Percentiles rank a stretch among this genome's conserved stretches.
Evolutionary conservation across 371 early-diverging fungal species (phyloP).

Genomic region (Dinochytrium kinnereticum): DNA sequence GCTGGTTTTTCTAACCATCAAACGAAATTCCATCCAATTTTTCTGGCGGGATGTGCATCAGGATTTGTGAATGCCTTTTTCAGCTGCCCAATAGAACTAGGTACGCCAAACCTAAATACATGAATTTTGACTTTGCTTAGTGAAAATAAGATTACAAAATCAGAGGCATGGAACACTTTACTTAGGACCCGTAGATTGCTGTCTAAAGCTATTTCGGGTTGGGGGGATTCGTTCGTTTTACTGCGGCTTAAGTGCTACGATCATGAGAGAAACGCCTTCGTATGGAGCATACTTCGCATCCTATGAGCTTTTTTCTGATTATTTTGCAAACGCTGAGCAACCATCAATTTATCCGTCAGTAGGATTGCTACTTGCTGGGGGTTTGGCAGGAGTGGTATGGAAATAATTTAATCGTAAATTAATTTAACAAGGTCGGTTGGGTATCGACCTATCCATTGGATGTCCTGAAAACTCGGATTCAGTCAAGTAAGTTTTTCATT

Average conservation of each 20-base stretch:
- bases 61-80: slow-evolving; percentile 49
- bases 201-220: slow-evolving; percentile 56
- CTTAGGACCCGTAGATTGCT: slow-evolving; percentile 57
- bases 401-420: neutral
- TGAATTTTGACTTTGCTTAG: neutral
- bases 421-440: slow-evolving; percentile 64
- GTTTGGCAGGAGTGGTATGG: slow-evolving; percentile 68
- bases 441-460: slow-evolving; percentile 77
- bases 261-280: slow-evolving; percentile 70
- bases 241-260: slow-evolving; percentile 67
- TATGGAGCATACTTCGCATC: slow-evolving; percentile 81
- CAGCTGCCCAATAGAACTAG: slow-evolving; percentile 53
- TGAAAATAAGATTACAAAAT: slow-evolving; percentile 53
- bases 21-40: slow-evolving; percentile 37
- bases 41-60: slow-evolving; percentile 46
- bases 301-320: slow-evolving; percentile 61
- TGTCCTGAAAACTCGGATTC: slow-evolving; percentile 81
- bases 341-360: slow-evolving; percentile 64
- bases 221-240: slow-evolving; percentile 72
- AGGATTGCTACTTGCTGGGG: slow-evolving; percentile 71
- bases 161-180: slow-evolving; percentile 33
- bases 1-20: too few relatives aligned
- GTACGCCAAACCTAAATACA: slow-evolving; percentile 14
- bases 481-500: slow-evolving; percentile 41
- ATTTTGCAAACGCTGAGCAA: slow-evolving; percentile 44